A percentile compares a stretch with the other conserved stretches of the same genome.
Evolutionary conservation across 2,329 filamentous ascomycete genomes (phyloP).

Genomic region (Nannizziopsis arthrosporioides): DNA sequence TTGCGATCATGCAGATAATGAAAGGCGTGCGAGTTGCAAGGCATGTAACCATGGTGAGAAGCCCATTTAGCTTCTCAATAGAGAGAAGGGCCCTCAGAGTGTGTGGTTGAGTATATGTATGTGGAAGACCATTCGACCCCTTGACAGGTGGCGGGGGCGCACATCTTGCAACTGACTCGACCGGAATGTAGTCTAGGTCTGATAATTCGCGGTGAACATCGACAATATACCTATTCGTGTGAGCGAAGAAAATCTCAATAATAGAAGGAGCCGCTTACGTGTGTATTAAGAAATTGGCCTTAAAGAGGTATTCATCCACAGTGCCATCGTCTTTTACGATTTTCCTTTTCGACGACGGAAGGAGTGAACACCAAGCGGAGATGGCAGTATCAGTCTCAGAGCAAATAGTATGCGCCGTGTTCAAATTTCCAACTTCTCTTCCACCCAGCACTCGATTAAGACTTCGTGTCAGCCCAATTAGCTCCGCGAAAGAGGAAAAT

Average conservation of each 20-base stretch:
- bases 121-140: conserved; percentile 8
- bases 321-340: conserved; percentile 45
- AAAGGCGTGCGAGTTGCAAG: conserved; percentile 31
- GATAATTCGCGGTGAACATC: conserved; percentile 32
- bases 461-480: conserved; percentile 23
- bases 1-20: conserved; percentile 33
- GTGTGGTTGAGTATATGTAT: conserved; percentile 25
- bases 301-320: conserved; percentile 57
- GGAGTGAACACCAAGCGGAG: conserved; percentile 29
- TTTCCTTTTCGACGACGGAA: conserved; percentile 25
- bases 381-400: conserved; percentile 26
- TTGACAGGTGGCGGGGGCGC: conserved; percentile 16
- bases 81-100: conserved; percentile 29
- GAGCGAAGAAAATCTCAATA: conserved; percentile 38
- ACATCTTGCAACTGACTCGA: conserved; percentile 32
- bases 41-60: conserved; percentile 27
- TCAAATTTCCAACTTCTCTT: conserved; percentile 11
- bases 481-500: conserved; percentile 28
- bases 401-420: conserved; percentile 17
- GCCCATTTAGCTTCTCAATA: conserved; percentile 28
- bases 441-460: conserved; percentile 18
- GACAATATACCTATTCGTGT: conserved; percentile 23
- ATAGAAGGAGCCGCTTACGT: conserved; percentile 18
- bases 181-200: conserved; percentile 27
- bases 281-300: conserved; percentile 63